Base-by-base conservation (phyloP, 257 asterid genomes). In the Solanum sitiens region DNA sequence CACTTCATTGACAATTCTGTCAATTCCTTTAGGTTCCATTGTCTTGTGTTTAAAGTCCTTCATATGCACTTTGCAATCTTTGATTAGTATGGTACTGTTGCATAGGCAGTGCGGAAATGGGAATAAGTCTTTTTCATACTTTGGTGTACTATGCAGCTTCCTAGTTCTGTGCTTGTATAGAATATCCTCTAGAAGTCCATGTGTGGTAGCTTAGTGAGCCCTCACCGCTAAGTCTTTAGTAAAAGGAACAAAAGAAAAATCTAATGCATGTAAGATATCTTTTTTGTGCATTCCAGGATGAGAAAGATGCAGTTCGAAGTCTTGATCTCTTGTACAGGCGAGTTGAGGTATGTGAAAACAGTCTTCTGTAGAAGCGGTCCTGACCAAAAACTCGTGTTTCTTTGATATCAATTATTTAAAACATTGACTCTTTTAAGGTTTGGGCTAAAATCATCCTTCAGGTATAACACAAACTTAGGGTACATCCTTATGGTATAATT, bases 301-400 rank as follows among this genome's bases (percentile, higher is more conserved):
- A 97, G 88, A 95, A 94, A 89, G 99, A 97, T 90, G 99, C 98
- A 44, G 50, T 97, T 87, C 92, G 99, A 92, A 95, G 98, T 87
- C 99, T 97, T 83, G 98, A 95, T 92, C 98, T 97, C 91, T 90
- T 97, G 93, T 97, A 95, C 94, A 91, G 98, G 92, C 93, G 99
- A 90, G 95, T 95, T 45, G 99, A 97, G 98, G 99, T 95, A 90
- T 65, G 91, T 50, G 86, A 50, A 80, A 79, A 45, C 67, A 23
- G 11, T 15, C 45, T 50, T 16, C 70, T 27, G 42, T 80, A 15
- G 44, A n/a, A 82, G 86, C 5, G 39, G 44, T 80, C 20, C 42
- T 27, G 67, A 20, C 65, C 65, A 16, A 47, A 45, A 80, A 27
- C 59, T 44, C 88, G 70, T 20, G 37, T 11, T 44, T 68, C 32